Evolutionary conservation across 2,329 filamentous ascomycete species (phyloP).

Genomic region (Claviceps paspali): DNA sequence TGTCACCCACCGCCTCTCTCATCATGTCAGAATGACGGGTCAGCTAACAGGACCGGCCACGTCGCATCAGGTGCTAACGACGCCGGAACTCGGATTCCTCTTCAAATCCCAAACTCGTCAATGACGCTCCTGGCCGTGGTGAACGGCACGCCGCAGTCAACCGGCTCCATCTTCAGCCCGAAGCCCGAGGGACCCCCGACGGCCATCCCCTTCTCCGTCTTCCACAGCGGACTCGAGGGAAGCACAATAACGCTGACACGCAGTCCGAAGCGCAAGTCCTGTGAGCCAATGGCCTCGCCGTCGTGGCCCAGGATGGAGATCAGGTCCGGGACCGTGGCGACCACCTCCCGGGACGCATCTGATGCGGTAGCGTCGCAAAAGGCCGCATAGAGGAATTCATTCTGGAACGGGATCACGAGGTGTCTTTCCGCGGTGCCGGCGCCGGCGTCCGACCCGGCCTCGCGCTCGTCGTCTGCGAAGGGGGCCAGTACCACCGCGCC

Average conservation of each 20-base stretch:
- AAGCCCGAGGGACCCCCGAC: constrained; percentile 21
- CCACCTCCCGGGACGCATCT: constrained; percentile 14
- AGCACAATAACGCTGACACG: constrained; percentile 34
- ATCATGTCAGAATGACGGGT: too few species aligned
- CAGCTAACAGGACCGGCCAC: too few species aligned
- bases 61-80: too few species aligned
- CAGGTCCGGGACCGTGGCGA: constrained; percentile 22
- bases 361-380: constrained; percentile 17
- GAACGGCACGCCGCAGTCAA: constrained; percentile 20
- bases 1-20: too few species aligned
- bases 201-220: constrained; percentile 18
- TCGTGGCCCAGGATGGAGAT: constrained; percentile 25
- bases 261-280: constrained; percentile 35
- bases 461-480: constrained; percentile 16
- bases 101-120: constrained; percentile 23
- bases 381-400: constrained; percentile 25
- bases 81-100: too few species aligned
- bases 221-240: constrained; percentile 35
- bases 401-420: constrained; percentile 26
- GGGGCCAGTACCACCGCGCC: constrained; percentile 22
- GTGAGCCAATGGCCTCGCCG: constrained; percentile 33
- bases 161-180: constrained; percentile 8
- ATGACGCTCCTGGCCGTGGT: constrained; percentile 34
- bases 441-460: constrained; percentile 8
- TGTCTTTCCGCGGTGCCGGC: constrained; percentile 13